Evolutionary conservation across 2,329 filamentous ascomycete genomes (phyloP), one percentile per base, ranked within the genome.

Genomic region (Didymella segeticola): DNA sequence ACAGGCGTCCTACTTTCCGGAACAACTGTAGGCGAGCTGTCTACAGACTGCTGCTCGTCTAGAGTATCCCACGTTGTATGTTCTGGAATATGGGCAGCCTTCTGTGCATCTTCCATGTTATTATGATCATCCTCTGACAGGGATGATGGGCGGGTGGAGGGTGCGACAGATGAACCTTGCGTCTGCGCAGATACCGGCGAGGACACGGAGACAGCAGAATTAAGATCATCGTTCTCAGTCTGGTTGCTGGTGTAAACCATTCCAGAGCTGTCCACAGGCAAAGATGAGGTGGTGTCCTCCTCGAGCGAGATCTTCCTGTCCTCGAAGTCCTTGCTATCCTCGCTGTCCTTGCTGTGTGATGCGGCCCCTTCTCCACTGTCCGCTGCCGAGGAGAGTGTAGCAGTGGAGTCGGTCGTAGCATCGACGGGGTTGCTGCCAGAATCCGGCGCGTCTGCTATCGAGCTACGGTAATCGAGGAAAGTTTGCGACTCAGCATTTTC

Each of bases 211-310:
- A 60, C 67, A 31, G 72, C 60, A 23, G 72, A 74, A 45, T 70
- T 67, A 38, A 69, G 54, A 56, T 74, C 72, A 47, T 75, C 73
- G 11, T 60, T 54, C 56, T 74, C 72, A 19, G 61, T 46, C 29
- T 68, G 72, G 43, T 56, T 66, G 29, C 47, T 60, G 22, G 84
- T 80, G 52, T 86, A 76, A 23, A 79, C 81, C 54, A 85, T 79
- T 11, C 78, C 83, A 31, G 84, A 85, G 62, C 86, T 86, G 20
- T 65, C 62, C 19, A 53, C 50, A 7, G 56, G 43, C 14, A 50
- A 22, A 12, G 57, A 43, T 8, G 59, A 50, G 33, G 57, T 45
- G 33, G 36, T 47, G 31, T 62, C 58, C 23, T 64, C 64, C 31
- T 43, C 61, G 20, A 49, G 31, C 11, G 58, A 49, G 34, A 51